Base-by-base conservation (phyloP, 2,329 filamentous ascomycete genomes). In the Byssoonygena ceratinophila region DNA sequence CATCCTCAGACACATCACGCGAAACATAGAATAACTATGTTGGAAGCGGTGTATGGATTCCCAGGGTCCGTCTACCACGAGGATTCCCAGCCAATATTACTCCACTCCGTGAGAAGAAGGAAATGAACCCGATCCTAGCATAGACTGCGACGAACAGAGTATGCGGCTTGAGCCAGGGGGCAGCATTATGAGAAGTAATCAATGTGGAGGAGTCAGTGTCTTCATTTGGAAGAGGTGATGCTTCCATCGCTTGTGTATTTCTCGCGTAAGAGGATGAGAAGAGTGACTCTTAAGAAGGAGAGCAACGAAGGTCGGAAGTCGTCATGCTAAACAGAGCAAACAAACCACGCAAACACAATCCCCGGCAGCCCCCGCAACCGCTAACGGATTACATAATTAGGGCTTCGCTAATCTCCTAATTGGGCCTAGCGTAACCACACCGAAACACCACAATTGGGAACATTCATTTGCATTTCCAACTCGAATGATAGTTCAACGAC, bases 391-490 rank as follows among this genome's bases (percentile, higher is more conserved):
- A 53, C 51, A 9, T 53, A 53, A 53, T 53, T 56, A 56, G 51
- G 51, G 54, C 54, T 52, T 56, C 54, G 54, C 54, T 56, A 56
- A 56, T 51, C 22, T 51, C 54, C 54, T 41, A 39, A 54, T 51
- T 27, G n/a, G 47, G 51, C 16, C 46, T 53, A 52, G 46, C 27
- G 14, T n/a, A 23, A 27, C 25, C 40, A 22, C 51, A 51, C 44
- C 51, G 40, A 50, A 55, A 37, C 48, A 52, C 48, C 48, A 55
- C 50, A 49, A 45, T 39, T 27, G 22, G 31, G n/a, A n/a, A n/a
- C n/a, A n/a, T 29, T 29, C 27, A 9, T 9, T 29, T 4, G 9
- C 37, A 22, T 44, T 36, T 25, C 29, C 22, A 37, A 9, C 25
- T 25, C 41, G 27, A 39, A 29, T 45, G 50, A 25, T 40, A 18